phyloP scores from a whole-genome alignment of 2,329 filamentous ascomycete genomes.

The Coniochaeta sp. region DNA sequence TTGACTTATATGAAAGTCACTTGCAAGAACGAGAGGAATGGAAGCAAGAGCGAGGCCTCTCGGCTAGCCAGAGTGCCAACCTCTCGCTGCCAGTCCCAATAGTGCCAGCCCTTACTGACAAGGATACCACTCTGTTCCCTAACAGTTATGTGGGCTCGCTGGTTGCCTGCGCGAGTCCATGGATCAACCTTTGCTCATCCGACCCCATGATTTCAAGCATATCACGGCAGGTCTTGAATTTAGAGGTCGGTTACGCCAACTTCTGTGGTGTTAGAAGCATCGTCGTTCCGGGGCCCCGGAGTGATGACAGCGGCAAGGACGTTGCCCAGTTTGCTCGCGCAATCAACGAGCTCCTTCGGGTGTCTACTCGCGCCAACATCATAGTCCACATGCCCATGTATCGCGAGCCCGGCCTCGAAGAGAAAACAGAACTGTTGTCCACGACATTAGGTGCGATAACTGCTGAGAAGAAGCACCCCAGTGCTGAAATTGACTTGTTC shows the following conservation, averaged over 20 bases:
- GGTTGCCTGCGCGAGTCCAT: conserved; percentile 75
- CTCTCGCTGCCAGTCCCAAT: conserved; percentile 47
- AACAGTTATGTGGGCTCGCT: conserved; percentile 63
- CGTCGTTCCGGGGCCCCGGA: conserved; percentile 70
- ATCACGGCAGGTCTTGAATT: conserved; percentile 80
- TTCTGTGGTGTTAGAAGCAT: conserved; percentile 88
- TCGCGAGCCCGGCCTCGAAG: conserved; percentile 56
- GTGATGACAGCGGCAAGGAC: conserved; percentile 40
- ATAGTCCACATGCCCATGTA: conserved; percentile 81
- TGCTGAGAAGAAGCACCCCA: conserved; percentile 25
- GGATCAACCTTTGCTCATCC: conserved; percentile 82
- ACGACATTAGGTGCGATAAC: conserved; percentile 25
- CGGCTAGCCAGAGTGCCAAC: conserved; percentile 31
- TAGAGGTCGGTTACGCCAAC: conserved; percentile 90
- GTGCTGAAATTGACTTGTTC: conserved; percentile 59
- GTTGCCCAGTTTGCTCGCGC: conserved; percentile 74
- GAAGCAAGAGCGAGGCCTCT: conserved; percentile 19
- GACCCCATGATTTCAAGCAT: conserved; percentile 79
- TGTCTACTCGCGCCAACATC: conserved; percentile 71
- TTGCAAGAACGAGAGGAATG: conserved; percentile 30
- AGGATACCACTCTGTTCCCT: conserved; percentile 70
- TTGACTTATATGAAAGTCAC: conserved; percentile 52
- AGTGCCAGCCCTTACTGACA: conserved; percentile 63
- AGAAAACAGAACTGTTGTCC: conserved; percentile 45
- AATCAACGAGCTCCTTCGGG: conserved; percentile 68